Conservation (phyloP, 2,329 filamentous ascomycete genomes). For the Hymenoscyphus infarciens region DNA sequence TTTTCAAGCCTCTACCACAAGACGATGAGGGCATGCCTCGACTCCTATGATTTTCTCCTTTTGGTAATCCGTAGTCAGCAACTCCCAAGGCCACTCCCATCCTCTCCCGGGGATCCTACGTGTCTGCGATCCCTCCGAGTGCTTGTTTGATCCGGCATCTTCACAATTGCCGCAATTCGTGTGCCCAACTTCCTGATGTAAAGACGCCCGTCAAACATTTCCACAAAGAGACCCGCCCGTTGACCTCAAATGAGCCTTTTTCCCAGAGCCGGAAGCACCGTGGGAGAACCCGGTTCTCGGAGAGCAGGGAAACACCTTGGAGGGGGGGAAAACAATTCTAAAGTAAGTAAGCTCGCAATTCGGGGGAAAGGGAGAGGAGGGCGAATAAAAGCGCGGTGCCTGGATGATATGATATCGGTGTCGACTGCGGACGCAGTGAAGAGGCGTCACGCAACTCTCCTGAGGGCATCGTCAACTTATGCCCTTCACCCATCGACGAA, state of each 20-base stretch:
- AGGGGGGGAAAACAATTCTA: not conserved
- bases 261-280: not conserved
- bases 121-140: not conserved
- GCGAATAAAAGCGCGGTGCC: not conserved
- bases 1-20: not conserved
- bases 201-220: not conserved
- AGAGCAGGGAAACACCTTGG: not conserved
- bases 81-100: not conserved
- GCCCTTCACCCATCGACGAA: not conserved
- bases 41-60: not conserved
- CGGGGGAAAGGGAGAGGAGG: not conserved
- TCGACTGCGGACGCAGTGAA: not conserved
- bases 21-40: not conserved
- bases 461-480: not conserved
- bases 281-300: conserved; percentile 7
- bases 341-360: not conserved
- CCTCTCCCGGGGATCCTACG: not conserved
- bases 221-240: not conserved
- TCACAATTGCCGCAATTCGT: no score
- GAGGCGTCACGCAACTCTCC: not conserved
- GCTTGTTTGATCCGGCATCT: no score
- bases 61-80: not conserved
- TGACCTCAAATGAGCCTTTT: not conserved
- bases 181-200: not conserved
- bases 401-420: not conserved